Base-by-base conservation (phyloP, 1,139 yeast species). In the Geotrichum macrosporum region DNA sequence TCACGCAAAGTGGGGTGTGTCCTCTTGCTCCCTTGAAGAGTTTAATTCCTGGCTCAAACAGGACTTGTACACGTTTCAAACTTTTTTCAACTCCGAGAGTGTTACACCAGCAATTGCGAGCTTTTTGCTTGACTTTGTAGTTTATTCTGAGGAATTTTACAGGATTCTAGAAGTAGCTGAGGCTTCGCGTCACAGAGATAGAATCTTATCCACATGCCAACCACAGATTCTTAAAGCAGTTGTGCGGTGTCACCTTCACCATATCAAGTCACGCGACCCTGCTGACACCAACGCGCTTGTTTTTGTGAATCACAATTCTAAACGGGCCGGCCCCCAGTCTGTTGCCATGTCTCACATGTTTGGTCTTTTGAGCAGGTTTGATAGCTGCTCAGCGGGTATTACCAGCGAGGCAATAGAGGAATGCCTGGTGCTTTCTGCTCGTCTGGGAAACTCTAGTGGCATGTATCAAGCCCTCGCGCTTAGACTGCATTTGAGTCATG, bases 341-440 rank as follows among this genome's bases (percentile, higher is more conserved):
- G 42, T 54, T 18, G 57, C 62, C 10, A 59, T 63, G 64, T 64
- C 66, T 4, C 61, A 57, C 35, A 54, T 62, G 56, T 63, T 64
- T 52, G 67, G 65, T 3, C 52, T 62, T 5, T 46, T 65, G 41
- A 55, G 54, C 24, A 50, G 68, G 37, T 57, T 63, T 41, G 49
- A 47, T 20, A 46, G 47, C 9, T 44, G 53, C 13, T 46, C 58
- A 4, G 48, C 49, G 0, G 63, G 63, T 1, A 54, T 64, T 22
- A 52, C 56, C 0, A 41, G 52, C 1, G 61, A 52, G 16, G 62
- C 66, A n/a, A 45, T 59, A 6, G 63, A 62, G 40, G 51, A 53
- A 39, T 59, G 62, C 32, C 38, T 63, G 19, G 49, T 56, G 15
- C 50, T 58, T 5, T 56, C 62, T 3, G 65, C 65, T 4, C 50